A percentile compares a stretch with the other conserved stretches of the same genome.
Conservation (phyloP, 306 rosid genomes). For the Lathyrus aphaca region DNA sequence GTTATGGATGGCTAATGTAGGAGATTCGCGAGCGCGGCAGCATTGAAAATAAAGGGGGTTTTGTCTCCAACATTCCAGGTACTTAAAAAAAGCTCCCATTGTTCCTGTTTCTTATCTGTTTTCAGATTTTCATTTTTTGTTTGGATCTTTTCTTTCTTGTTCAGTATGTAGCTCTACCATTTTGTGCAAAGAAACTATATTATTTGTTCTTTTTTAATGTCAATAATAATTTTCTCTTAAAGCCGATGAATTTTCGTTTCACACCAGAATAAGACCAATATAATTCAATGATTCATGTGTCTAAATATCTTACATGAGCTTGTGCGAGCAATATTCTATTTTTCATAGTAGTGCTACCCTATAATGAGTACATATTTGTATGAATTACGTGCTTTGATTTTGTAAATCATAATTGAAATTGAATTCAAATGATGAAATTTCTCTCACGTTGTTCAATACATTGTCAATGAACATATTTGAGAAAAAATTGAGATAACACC, state of each 20-base stretch:
- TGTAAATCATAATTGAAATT: slow-evolving; percentile 6
- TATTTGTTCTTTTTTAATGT: too few relatives aligned
- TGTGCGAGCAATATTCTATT: slow-evolving; percentile 12
- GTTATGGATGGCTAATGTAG: slow-evolving; percentile 34
- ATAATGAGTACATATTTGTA: neutral
- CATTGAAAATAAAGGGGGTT: slow-evolving; percentile 89
- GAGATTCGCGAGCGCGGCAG: slow-evolving; percentile 84
- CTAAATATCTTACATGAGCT: neutral
- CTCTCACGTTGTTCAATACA: neutral
- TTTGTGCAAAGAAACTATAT: neutral
- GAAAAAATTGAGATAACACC: neutral
- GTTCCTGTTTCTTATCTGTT: slow-evolving; percentile 3
- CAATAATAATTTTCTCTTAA: too few relatives aligned
- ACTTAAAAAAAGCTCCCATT: slow-evolving; percentile 13
- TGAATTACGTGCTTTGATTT: neutral
- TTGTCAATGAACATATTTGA: neutral
- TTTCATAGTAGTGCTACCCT: neutral
- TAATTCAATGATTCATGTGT: neutral
- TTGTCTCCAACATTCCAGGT: slow-evolving; percentile 96
- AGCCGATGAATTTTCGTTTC: neutral
- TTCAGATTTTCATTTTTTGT: slow-evolving; percentile 29
- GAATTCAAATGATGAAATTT: neutral
- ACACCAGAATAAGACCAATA: slow-evolving; percentile 9
- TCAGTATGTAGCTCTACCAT: neutral
- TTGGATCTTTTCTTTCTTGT: slow-evolving; percentile 1